Conservation (phyloP, 2,329 filamentous ascomycete genomes). For the Thielaviopsis musarum region DNA sequence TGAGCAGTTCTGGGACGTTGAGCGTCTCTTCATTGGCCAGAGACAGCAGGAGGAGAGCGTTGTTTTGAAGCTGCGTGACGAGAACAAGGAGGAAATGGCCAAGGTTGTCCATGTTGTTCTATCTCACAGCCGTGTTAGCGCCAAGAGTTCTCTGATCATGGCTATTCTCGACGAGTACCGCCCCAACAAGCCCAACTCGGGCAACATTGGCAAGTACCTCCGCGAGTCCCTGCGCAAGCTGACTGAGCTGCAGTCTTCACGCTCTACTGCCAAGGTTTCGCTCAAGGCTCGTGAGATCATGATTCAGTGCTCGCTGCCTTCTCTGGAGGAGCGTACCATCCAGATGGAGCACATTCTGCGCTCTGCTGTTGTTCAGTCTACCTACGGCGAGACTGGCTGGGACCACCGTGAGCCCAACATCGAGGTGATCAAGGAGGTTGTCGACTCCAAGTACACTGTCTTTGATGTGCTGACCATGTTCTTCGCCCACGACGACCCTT, state of each 20-base stretch:
- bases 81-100: slow-evolving; percentile 82
- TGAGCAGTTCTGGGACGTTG: slow-evolving; percentile 64
- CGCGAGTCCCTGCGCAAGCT: slow-evolving; percentile 67
- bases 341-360: slow-evolving; percentile 99
- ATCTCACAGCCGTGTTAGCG: slow-evolving; percentile 78
- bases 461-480: slow-evolving; percentile 92
- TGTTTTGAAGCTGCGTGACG: slow-evolving; percentile 81
- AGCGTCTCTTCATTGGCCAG: slow-evolving; percentile 73
- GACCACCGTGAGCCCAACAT: slow-evolving; percentile 86
- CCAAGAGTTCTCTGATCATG: slow-evolving; percentile 86
- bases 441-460: slow-evolving; percentile 96
- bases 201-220: slow-evolving; percentile 78
- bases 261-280: slow-evolving; percentile 79
- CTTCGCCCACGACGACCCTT: slow-evolving; percentile 85
- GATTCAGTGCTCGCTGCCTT: slow-evolving; percentile 92
- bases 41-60: slow-evolving; percentile 84
- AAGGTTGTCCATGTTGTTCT: slow-evolving; percentile 79
- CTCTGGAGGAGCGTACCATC: slow-evolving; percentile 78
- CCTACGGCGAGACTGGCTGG: slow-evolving; percentile 92
- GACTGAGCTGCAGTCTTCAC: slow-evolving; percentile 73
- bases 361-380: slow-evolving; percentile 89
- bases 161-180: slow-evolving; percentile 88
- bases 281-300: slow-evolving; percentile 94
- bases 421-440: slow-evolving; percentile 87
- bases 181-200: slow-evolving; percentile 80